A percentile compares a stretch with the other conserved stretches of the same genome.
phyloP scores from a whole-genome alignment of 495 filamentous ascomycete species.

The Lepraria neglecta region DNA sequence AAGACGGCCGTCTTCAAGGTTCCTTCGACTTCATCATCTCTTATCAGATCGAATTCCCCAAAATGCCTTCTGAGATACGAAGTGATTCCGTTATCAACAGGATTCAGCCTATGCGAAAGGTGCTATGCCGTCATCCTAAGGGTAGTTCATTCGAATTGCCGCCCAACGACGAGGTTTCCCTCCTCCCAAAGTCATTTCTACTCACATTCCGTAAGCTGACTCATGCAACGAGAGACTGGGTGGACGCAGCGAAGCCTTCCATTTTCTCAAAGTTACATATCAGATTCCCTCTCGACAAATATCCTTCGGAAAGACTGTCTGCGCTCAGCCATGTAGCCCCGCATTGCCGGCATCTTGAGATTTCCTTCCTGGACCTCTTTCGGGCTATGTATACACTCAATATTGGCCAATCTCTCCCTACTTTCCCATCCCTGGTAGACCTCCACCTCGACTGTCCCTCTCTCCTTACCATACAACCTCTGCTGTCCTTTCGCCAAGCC shows the following conservation, averaged over 20 bases:
- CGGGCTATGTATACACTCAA: background rate
- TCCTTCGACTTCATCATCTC: no score
- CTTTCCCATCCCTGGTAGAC: constrained; percentile 4
- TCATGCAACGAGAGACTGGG: constrained; percentile 10
- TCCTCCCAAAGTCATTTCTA: constrained; percentile 22
- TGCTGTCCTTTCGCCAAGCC: constrained; percentile 16
- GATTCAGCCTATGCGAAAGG: background rate
- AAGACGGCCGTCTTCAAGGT: no score
- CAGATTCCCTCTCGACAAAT: constrained; percentile 7
- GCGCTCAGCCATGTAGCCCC: constrained; percentile 1
- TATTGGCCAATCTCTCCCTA: background rate
- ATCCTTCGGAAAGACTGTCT: background rate
- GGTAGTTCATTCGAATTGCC: background rate
- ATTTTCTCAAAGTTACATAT: constrained; percentile 12
- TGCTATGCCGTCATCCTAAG: background rate
- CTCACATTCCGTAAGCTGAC: constrained; percentile 25
- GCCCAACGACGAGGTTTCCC: constrained; percentile 11
- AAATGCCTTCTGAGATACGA: no score
- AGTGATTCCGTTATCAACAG: background rate
- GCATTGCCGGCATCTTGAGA: constrained; percentile 12
- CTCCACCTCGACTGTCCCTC: constrained; percentile 16
- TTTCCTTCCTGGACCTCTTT: background rate
- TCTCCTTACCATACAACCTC: background rate
- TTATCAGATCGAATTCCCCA: no score
- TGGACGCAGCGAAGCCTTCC: constrained; percentile 2